Conservation (phyloP, 352 stramenopile genomes). For the Pythium brachiatum region DNA sequence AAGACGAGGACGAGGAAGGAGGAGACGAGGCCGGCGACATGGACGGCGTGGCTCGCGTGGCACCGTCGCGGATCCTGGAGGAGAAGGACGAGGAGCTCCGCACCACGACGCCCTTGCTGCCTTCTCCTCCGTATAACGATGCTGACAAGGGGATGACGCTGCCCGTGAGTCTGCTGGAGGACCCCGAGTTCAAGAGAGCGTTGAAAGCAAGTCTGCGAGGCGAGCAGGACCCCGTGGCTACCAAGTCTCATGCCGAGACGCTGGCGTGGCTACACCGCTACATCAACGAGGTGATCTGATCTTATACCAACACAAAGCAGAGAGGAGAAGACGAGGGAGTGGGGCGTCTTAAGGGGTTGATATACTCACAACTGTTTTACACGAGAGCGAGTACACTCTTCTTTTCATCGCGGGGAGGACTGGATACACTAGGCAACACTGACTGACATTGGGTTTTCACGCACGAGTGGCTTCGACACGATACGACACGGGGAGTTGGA, state of each 20-base stretch:
- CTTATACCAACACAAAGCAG: neutral
- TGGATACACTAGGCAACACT: neutral
- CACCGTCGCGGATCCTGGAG: neutral
- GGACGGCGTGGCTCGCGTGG: neutral
- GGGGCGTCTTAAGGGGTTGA: neutral
- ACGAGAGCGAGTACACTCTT: neutral
- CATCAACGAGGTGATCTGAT: conserved; percentile 11
- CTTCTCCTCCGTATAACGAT: conserved; percentile 31
- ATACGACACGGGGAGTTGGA: neutral
- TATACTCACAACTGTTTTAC: conserved; percentile 8
- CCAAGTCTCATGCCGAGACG: neutral
- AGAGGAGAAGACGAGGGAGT: neutral
- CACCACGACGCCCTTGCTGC: conserved; percentile 16
- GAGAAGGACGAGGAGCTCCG: conserved; percentile 1
- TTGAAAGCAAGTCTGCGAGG: conserved; percentile 29
- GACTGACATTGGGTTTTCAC: neutral
- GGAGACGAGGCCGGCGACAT: neutral
- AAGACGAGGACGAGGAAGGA: conserved; percentile 24
- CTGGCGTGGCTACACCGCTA: conserved; percentile 19
- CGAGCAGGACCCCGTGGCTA: neutral
- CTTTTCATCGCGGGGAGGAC: neutral
- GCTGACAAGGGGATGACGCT: neutral
- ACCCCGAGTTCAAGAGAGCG: conserved; percentile 36
- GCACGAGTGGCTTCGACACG: neutral
- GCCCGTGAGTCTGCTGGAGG: conserved; percentile 34